Percentiles rank a stretch among this genome's conserved stretches.
Evolutionary conservation across 2,329 filamentous ascomycete species (phyloP).

Genomic region (Nigrospora sphaerica): DNA sequence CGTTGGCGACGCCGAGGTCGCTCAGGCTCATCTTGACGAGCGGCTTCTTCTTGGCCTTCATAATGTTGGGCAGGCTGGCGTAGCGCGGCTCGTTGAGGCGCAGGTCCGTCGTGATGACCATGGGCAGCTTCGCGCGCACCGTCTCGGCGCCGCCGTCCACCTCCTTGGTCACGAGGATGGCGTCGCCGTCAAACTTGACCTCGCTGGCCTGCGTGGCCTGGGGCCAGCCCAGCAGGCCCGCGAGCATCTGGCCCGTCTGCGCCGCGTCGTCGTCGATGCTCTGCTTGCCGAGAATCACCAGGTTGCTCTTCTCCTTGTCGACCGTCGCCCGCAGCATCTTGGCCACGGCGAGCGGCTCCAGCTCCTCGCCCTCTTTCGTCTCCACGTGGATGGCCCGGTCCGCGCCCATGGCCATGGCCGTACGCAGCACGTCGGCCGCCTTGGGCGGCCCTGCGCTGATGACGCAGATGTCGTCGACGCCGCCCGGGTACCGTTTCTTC

Average conservation of each 20-base stretch:
- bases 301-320: conserved; percentile 77
- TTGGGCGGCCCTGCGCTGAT: conserved; percentile 86
- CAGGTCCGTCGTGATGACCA: conserved; percentile 93
- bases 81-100: conserved; percentile 92
- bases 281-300: conserved; percentile 95
- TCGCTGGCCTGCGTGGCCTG: conserved; percentile 92
- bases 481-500: conserved; percentile 62
- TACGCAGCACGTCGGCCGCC: conserved; percentile 80
- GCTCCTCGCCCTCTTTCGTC: conserved; percentile 62
- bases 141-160: conserved; percentile 96
- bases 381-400: conserved; percentile 89
- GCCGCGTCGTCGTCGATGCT: conserved; percentile 93
- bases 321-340: conserved; percentile 80
- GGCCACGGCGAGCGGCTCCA: conserved; percentile 87
- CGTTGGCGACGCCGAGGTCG: conserved; percentile 72
- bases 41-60: conserved; percentile 99
- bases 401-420: conserved; percentile 97
- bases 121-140: conserved; percentile 73
- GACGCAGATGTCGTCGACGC: conserved; percentile 86
- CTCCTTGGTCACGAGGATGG: conserved; percentile 75
- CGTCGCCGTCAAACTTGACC: conserved; percentile 67
- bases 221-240: conserved; percentile 82
- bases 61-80: conserved; percentile 93
- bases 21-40: conserved; percentile 82
- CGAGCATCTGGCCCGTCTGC: conserved; percentile 98